These are phyloP conservation scores for Lachancea fermentati DNA, from an alignment of 805 yeast species.

Conservation along the genomic window DNA sequence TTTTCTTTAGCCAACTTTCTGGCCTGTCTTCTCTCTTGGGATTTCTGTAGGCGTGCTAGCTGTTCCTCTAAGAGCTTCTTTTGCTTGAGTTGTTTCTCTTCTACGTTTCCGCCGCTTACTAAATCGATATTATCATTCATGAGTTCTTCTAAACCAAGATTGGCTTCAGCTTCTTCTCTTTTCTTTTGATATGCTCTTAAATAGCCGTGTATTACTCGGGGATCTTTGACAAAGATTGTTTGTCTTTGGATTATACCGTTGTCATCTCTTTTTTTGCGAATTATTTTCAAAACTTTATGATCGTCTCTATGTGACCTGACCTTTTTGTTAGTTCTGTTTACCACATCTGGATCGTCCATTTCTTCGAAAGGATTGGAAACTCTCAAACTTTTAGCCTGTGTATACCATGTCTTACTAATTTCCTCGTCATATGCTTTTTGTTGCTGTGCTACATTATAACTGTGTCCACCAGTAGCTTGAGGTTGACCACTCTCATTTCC, in stretches of 20 bases:
- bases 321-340: slow-evolving; percentile 32
- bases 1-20: slow-evolving; percentile 46
- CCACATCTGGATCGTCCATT: slow-evolving; percentile 33
- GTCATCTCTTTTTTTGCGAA: slow-evolving; percentile 74
- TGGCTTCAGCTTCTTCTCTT: slow-evolving; percentile 58
- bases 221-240: slow-evolving; percentile 74
- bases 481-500: slow-evolving; percentile 27
- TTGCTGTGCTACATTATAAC: slow-evolving; percentile 76
- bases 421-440: slow-evolving; percentile 91
- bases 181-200: slow-evolving; percentile 58
- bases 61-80: slow-evolving; percentile 75
- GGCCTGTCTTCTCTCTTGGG: slow-evolving; percentile 60
- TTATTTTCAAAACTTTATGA: slow-evolving; percentile 51
- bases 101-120: slow-evolving; percentile 72
- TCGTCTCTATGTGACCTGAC: slow-evolving; percentile 26
- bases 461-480: slow-evolving; percentile 53
- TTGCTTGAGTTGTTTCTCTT: slow-evolving; percentile 72
- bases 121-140: slow-evolving; percentile 26
- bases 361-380: slow-evolving; percentile 36
- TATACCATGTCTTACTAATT: slow-evolving; percentile 82
- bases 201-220: slow-evolving; percentile 81
- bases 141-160: slow-evolving; percentile 51
- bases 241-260: slow-evolving; percentile 82
- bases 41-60: slow-evolving; percentile 73
- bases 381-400: slow-evolving; percentile 61